phyloP scores from a whole-genome alignment of 306 rosid genomes.

The Bauhinia variegata region DNA sequence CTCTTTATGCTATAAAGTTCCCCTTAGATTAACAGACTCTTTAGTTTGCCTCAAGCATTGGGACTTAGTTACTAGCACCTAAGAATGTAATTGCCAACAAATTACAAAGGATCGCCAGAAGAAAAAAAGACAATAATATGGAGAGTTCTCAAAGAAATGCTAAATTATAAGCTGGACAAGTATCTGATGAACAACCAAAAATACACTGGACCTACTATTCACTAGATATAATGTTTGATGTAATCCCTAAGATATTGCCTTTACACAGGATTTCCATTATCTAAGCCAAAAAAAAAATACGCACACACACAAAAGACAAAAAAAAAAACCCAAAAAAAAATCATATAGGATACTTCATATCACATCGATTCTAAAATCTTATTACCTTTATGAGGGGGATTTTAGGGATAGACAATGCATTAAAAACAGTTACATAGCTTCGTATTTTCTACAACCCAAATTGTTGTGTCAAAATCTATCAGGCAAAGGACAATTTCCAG shows the following conservation, averaged over 20 bases:
- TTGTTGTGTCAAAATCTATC: too few relatives aligned
- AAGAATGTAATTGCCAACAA: constrained; percentile 1
- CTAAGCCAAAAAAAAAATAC: too few relatives aligned
- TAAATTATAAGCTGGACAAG: constrained; percentile 7
- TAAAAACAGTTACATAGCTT: not conserved
- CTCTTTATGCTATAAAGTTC: constrained; percentile 8
- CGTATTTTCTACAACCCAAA: not conserved
- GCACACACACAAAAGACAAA: too few relatives aligned
- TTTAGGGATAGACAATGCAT: not conserved
- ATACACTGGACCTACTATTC: constrained; percentile 17
- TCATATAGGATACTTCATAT: not conserved
- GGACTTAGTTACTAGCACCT: constrained; percentile 7
- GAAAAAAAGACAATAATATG: not conserved
- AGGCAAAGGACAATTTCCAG: too few relatives aligned
- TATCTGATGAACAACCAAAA: constrained; percentile 24
- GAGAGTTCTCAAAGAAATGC: constrained; percentile 9
- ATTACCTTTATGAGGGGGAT: not conserved
- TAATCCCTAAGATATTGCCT: constrained; percentile 10
- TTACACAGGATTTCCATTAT: constrained; percentile 6
- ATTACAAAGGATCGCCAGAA: constrained; percentile 2
- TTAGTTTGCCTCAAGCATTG: not conserved
- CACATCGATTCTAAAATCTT: constrained; percentile 11
- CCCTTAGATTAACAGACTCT: constrained; percentile 4
- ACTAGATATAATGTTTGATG: constrained; percentile 14
- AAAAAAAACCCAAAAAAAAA: not conserved